Percentiles rank a stretch among this genome's conserved stretches.
phyloP scores from a whole-genome alignment of 2,329 filamentous ascomycete species.

The Xylaria sp. region DNA sequence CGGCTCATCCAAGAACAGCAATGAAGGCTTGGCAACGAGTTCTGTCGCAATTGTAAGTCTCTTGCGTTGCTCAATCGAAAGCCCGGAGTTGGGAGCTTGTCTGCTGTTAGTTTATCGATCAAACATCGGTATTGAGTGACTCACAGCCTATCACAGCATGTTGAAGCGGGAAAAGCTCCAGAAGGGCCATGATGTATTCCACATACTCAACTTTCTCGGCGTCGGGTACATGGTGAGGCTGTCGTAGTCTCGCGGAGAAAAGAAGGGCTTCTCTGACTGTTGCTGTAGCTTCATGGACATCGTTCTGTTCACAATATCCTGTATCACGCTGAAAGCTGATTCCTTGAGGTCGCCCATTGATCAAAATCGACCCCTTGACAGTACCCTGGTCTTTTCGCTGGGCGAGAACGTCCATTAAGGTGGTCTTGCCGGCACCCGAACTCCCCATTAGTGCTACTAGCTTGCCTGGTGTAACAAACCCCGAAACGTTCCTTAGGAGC shows the following conservation, averaged over 20 bases:
- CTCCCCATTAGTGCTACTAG: constrained; percentile 81
- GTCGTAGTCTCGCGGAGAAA: constrained; percentile 73
- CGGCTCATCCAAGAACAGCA: constrained; percentile 60
- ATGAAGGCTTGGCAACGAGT: background rate
- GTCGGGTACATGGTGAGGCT: constrained; percentile 65
- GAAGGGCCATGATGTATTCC: constrained; percentile 73
- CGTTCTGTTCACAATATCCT: constrained; percentile 74
- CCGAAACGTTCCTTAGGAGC: constrained; percentile 80
- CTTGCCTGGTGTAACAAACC: constrained; percentile 86
- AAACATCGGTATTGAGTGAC: background rate
- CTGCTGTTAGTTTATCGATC: background rate
- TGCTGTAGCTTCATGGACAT: constrained; percentile 73
- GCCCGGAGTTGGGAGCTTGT: background rate
- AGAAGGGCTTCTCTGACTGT: constrained; percentile 74
- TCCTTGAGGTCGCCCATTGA: constrained; percentile 77
- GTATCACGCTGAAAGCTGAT: constrained; percentile 83
- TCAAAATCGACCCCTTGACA: constrained; percentile 80
- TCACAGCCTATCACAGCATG: constrained; percentile 70
- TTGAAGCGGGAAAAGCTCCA: constrained; percentile 75
- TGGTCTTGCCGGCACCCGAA: constrained; percentile 53
- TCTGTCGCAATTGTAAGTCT: constrained; percentile 7
- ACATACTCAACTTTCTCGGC: constrained; percentile 75
- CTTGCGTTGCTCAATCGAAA: constrained; percentile 12
- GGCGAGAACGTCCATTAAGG: constrained; percentile 43
- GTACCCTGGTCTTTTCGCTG: constrained; percentile 81